Percentiles rank a stretch among this genome's conserved stretches.
phyloP scores from a whole-genome alignment of 2,329 filamentous ascomycete genomes.

The Erysiphe pulchra region DNA sequence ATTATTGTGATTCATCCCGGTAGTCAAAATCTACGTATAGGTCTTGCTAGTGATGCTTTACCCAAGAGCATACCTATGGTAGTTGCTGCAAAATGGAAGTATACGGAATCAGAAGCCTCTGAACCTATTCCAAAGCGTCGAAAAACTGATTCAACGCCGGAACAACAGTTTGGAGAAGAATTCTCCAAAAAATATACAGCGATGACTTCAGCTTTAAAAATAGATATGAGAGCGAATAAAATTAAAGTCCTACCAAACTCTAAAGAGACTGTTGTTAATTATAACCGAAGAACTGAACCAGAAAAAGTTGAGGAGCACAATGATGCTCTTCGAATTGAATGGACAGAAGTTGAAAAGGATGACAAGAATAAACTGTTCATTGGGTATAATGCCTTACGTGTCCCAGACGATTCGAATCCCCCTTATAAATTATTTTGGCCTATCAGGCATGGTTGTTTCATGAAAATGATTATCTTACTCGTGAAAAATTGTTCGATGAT shows the following conservation, averaged over 20 bases:
- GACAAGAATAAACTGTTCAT: conserved; percentile 53
- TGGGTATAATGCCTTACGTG: conserved; percentile 56
- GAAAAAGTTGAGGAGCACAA: conserved; percentile 88
- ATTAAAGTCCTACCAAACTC: conserved; percentile 90
- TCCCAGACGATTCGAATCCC: conserved; percentile 71
- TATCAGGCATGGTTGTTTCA: conserved; percentile 63
- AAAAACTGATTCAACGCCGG: conserved; percentile 27
- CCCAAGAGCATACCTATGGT: conserved; percentile 89
- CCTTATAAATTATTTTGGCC: conserved; percentile 90
- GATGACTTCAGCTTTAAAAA: conserved; percentile 67
- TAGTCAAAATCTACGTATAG: conserved; percentile 84
- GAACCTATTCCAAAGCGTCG: conserved; percentile 52
- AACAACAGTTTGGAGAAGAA: conserved; percentile 75
- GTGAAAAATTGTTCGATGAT: conserved; percentile 62
- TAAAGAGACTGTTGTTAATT: conserved; percentile 84
- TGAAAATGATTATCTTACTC: conserved; percentile 62
- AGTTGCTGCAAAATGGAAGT: conserved; percentile 52
- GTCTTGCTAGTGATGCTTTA: conserved; percentile 81
- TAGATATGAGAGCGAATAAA: conserved; percentile 81
- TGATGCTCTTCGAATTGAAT: conserved; percentile 78
- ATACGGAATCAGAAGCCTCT: conserved; percentile 63
- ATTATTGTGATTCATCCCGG: conserved; percentile 88
- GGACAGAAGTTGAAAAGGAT: conserved; percentile 55
- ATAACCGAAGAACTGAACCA: conserved; percentile 60
- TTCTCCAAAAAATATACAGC: conserved; percentile 49